Conservation (phyloP, 352 stramenopile genomes). For the Plasmopara halstedii region DNA sequence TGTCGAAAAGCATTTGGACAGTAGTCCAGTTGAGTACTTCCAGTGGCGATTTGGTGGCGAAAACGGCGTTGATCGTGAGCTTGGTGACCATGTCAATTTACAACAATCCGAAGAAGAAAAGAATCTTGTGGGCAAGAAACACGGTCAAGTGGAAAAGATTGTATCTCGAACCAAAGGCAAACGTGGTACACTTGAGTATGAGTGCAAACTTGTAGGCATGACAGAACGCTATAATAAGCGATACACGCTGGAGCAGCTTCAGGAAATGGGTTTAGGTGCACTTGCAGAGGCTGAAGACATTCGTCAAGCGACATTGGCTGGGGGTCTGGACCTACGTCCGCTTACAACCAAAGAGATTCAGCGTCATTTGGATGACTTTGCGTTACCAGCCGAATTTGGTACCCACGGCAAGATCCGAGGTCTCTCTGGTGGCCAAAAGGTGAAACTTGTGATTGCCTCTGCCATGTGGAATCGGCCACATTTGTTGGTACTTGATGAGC, state of each 20-base stretch:
- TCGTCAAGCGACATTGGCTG: conserved; percentile 49
- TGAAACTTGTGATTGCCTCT: conserved; percentile 71
- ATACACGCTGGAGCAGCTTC: conserved; percentile 58
- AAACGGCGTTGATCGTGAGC: conserved; percentile 92
- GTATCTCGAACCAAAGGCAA: conserved; percentile 81
- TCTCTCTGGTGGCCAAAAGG: conserved; percentile 74
- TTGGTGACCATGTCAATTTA: conserved; percentile 84
- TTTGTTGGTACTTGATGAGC: conserved; percentile 84
- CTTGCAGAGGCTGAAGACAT: conserved; percentile 58
- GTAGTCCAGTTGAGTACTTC: conserved; percentile 96
- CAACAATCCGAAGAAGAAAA: conserved; percentile 90
- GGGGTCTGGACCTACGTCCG: conserved; percentile 48
- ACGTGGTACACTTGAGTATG: conserved; percentile 77
- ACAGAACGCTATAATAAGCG: conserved; percentile 54
- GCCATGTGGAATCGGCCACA: conserved; percentile 82
- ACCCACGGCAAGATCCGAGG: conserved; percentile 76
- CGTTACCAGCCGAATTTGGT: conserved; percentile 58
- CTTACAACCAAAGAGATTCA: conserved; percentile 68
- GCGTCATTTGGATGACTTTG: conserved; percentile 70
- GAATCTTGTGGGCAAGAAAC: conserved; percentile 84
- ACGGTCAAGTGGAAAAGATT: conserved; percentile 92
- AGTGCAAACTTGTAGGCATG: conserved; percentile 84
- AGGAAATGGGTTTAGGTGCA: conserved; percentile 61
- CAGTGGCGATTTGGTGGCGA: conserved; percentile 94
- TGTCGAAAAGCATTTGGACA: conserved; percentile 92